A percentile compares a stretch with the other conserved stretches of the same genome.
Conservation (phyloP, 2,329 filamentous ascomycete genomes). For the Podosphaera xanthii region DNA sequence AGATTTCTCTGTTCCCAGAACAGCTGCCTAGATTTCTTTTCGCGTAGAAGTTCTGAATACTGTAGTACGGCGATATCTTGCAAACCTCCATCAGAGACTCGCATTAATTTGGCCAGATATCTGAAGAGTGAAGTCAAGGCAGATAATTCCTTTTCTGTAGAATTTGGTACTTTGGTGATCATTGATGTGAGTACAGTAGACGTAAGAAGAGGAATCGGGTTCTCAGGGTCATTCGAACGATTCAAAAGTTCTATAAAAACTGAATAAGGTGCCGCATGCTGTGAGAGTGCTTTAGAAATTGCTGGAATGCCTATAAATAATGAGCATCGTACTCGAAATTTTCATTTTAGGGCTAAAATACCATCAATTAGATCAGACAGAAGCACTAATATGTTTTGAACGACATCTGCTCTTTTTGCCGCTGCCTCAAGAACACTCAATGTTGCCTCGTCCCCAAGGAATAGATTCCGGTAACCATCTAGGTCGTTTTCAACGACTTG, state of each 20-base stretch:
- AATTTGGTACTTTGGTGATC: constrained; percentile 36
- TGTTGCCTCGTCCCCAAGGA: constrained; percentile 52
- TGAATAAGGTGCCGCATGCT: constrained; percentile 54
- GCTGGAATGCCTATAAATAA: constrained; percentile 46
- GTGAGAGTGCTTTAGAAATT: constrained; percentile 53
- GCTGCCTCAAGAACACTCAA: constrained; percentile 61
- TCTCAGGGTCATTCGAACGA: constrained; percentile 50
- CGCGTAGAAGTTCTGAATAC: constrained; percentile 67
- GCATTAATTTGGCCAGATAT: constrained; percentile 66
- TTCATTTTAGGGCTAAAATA: constrained; percentile 20
- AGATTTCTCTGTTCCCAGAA: constrained; percentile 86
- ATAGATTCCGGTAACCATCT: constrained; percentile 55
- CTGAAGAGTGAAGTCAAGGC: constrained; percentile 63
- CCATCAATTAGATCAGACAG: constrained; percentile 71
- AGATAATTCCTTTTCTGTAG: constrained; percentile 35
- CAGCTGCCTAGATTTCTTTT: constrained; percentile 46
- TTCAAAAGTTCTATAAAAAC: constrained; percentile 65
- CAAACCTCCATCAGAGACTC: constrained; percentile 66
- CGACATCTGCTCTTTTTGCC: constrained; percentile 65
- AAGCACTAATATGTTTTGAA: constrained; percentile 86
- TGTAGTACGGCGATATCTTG: constrained; percentile 92
- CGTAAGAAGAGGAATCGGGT: constrained; percentile 71
- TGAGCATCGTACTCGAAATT: constrained; percentile 1
- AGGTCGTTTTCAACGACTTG: constrained; percentile 62
- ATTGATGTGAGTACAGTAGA: constrained; percentile 69